Conservation (phyloP, 768 basidiomycete genomes). For the Boletus huronensis region DNA sequence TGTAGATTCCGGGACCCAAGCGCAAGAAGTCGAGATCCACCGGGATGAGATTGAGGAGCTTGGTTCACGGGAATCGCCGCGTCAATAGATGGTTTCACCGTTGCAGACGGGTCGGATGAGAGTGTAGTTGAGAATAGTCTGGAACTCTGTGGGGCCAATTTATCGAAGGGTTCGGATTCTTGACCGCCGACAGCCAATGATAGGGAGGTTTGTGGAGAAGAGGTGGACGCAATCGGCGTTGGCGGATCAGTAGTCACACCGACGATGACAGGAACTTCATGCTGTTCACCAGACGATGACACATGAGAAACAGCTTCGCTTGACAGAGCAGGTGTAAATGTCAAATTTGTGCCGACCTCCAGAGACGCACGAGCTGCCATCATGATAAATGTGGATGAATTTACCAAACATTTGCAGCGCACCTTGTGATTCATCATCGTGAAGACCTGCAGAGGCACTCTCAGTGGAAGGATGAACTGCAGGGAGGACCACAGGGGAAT, state of each 20-base stretch:
- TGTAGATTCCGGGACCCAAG: constrained; percentile 31
- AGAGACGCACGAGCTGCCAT: constrained; percentile 5
- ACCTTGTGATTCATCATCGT: constrained; percentile 21
- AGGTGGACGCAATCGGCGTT: constrained; percentile 8
- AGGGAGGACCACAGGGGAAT: constrained; percentile 11
- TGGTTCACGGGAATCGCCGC: constrained; percentile 38
- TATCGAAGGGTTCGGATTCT: constrained; percentile 21
- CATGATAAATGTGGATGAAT: constrained; percentile 12
- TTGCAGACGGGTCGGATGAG: constrained; percentile 17
- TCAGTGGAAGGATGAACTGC: constrained; percentile 8
- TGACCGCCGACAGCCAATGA: constrained; percentile 5
- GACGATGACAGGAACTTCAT: neutral
- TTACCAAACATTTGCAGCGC: neutral
- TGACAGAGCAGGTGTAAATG: neutral
- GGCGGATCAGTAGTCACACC: constrained; percentile 2
- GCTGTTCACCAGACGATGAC: constrained; percentile 16
- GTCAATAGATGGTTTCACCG: constrained; percentile 33
- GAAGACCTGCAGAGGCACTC: constrained; percentile 4
- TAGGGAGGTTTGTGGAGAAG: constrained; percentile 11
- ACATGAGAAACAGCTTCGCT: constrained; percentile 13
- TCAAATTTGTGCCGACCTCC: constrained; percentile 9
- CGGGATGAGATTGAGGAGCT: constrained; percentile 36
- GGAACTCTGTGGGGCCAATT: constrained; percentile 28
- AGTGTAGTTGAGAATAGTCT: constrained; percentile 36
- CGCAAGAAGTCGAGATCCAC: constrained; percentile 43